Base-by-base conservation (phyloP, 352 stramenopile species). In the Elongisporangium anandrum region DNA sequence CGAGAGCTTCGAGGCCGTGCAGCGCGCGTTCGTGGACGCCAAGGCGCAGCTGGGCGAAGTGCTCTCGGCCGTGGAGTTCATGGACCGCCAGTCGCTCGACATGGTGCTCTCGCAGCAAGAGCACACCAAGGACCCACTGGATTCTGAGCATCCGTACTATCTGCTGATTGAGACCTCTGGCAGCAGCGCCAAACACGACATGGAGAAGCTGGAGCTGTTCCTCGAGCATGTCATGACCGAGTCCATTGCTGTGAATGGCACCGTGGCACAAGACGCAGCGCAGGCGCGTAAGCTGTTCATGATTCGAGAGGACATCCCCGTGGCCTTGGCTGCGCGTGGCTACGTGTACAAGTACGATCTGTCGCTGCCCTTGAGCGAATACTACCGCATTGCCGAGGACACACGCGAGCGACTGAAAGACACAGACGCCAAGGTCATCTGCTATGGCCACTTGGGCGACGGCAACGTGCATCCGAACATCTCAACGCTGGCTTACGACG, bases 311-410 rank as follows among this genome's bases (percentile, higher is more conserved):
- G 79, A 81, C 21, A 92, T 95, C 56, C 87, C 92, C 50, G 70
- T 95, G 17, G 76, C 83, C 17, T 69, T 95, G 22, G 77, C 70
- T 49, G 23, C 50, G 24, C 63, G 52, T 10, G 94, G 92, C 45
- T 90, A 85, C 65, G 81, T 90, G 39, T 97, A 97, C 74, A 98
- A 98, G 74, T 98, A 97, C 73, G 95, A 98, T 69, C 64, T 98
- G 9, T 96, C 79, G 13, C 61, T 98, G 13, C 83, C 88, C 0
- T 78, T 95, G 13, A 24, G 63, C 23, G 60, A 90, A 23, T 97
- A 97, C 66, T 79, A 95, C 60, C 69, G 76, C 24, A 77, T 97
- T 29, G 79, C 86, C 8, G 57, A 81, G 5, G 75, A 92, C 29
- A 80, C 89, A 24, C 71, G 74, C 56, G 38, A 61, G 56, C 47